Percentiles rank a stretch among this genome's conserved stretches.
Evolutionary conservation across 2,329 filamentous ascomycete species (phyloP).

Genomic region (Ophiocordyceps camponoti-saundersi): DNA sequence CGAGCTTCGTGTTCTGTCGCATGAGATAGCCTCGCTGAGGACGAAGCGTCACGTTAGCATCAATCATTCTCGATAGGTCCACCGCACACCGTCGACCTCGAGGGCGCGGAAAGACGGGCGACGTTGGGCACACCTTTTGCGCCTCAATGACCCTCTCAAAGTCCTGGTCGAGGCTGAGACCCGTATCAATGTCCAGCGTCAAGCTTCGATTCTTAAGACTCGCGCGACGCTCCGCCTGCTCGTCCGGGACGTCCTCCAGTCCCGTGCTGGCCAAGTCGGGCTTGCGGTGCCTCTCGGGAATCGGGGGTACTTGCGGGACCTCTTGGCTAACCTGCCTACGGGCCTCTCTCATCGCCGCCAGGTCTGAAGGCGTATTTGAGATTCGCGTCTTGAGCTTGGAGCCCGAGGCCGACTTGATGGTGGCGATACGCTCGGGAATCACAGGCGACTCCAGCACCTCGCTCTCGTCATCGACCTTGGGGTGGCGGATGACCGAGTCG

Average conservation of each 20-base stretch:
- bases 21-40: constrained; percentile 95
- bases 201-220: constrained; percentile 73
- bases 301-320: constrained; percentile 39
- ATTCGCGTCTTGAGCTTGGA: constrained; percentile 78
- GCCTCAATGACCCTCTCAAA: constrained; percentile 90
- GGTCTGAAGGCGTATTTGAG: constrained; percentile 73
- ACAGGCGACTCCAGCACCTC: constrained; percentile 36
- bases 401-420: constrained; percentile 68
- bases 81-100: constrained; percentile 24
- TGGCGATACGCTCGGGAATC: constrained; percentile 70
- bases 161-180: constrained; percentile 75
- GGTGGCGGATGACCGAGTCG: constrained; percentile 77
- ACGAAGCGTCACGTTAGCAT: constrained; percentile 46
- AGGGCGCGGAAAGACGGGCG: constrained; percentile 8
- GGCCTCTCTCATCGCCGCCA: constrained; percentile 70
- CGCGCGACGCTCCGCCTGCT: constrained; percentile 42
- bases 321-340: constrained; percentile 74
- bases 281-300: constrained; percentile 42
- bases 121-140: constrained; percentile 60
- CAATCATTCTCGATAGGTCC: constrained; percentile 7
- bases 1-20: constrained; percentile 95
- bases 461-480: constrained; percentile 31
- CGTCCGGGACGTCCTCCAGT: constrained; percentile 15
- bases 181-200: constrained; percentile 65
- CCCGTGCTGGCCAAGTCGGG: constrained; percentile 30